Percentiles rank a stretch among this genome's conserved stretches.
These are phyloP conservation scores for Penicillium sp. DNA, from an alignment of 2,329 filamentous ascomycete genomes.

Conservation along the genomic window DNA sequence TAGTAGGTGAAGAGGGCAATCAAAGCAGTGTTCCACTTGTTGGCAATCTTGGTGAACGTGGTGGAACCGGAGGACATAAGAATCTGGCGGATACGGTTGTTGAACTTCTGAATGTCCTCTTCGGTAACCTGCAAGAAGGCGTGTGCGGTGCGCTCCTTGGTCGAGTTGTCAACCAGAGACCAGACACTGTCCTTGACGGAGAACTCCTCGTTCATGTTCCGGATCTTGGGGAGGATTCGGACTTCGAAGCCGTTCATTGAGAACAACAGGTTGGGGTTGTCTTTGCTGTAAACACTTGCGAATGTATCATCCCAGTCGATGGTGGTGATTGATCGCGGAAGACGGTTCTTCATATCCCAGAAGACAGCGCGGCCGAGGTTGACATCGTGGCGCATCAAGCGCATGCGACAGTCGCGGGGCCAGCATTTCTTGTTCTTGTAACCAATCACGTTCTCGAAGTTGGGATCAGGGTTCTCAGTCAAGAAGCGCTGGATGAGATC, in stretches of 20 bases:
- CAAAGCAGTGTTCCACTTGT: constrained; percentile 98
- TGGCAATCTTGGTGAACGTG: constrained; percentile 99
- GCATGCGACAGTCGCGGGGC: constrained; percentile 96
- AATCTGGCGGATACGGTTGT: constrained; percentile 97
- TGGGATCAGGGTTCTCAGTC: constrained; percentile 96
- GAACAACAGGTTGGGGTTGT: constrained; percentile 95
- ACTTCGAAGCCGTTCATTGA: constrained; percentile 99
- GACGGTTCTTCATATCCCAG: constrained; percentile 96
- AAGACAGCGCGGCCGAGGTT: constrained; percentile 97
- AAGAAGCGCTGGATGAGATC: constrained; percentile 97
- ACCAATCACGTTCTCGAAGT: constrained; percentile 98
- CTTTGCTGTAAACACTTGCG: constrained; percentile 93
- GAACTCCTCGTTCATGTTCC: constrained; percentile 95
- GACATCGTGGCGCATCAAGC: constrained; percentile 97
- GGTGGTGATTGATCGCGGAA: constrained; percentile 91
- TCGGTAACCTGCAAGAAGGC: constrained; percentile 97
- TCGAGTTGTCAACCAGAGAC: constrained; percentile 94
- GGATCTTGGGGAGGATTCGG: constrained; percentile 89
- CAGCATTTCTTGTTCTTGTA: constrained; percentile 99
- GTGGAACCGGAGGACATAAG: constrained; percentile 99
- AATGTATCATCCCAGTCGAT: constrained; percentile 99
- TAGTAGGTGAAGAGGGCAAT: constrained; percentile 99
- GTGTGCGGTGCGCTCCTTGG: constrained; percentile 94
- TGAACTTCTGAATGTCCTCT: constrained; percentile 98
- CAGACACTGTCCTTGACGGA: constrained; percentile 97